Percentiles rank a stretch among this genome's conserved stretches.
Evolutionary conservation across 306 rosid genomes (phyloP).

Genomic region (Castanea mollissima): DNA sequence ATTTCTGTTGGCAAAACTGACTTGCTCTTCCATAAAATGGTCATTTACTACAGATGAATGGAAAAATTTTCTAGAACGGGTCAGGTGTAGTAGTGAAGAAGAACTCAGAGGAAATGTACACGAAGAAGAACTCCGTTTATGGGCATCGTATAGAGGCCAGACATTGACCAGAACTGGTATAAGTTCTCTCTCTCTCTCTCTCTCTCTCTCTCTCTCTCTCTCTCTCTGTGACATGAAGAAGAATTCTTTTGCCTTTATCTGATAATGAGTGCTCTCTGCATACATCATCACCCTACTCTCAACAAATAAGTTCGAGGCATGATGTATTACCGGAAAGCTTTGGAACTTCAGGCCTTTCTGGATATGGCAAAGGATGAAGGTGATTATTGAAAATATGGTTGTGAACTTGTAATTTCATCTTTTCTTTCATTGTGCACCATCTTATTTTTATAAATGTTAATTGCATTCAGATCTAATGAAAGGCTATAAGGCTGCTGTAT

Average conservation of each 20-base stretch:
- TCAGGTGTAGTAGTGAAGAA: constrained; percentile 47
- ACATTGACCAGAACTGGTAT: constrained; percentile 96
- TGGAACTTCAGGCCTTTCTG: constrained; percentile 93
- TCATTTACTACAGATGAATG: constrained; percentile 71
- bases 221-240: neutral
- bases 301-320: constrained; percentile 75
- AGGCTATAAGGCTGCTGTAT: constrained; percentile 93
- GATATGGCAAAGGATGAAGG: too few species aligned
- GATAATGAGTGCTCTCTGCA: constrained; percentile 18
- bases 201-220: neutral
- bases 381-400: neutral
- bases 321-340: constrained; percentile 95
- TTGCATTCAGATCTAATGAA: constrained; percentile 62
- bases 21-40: constrained; percentile 16
- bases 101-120: constrained; percentile 40
- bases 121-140: constrained; percentile 76
- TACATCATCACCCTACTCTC: constrained; percentile 14
- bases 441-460: constrained; percentile 19
- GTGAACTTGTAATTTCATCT: neutral
- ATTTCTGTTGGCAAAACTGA: constrained; percentile 9
- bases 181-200: neutral
- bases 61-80: constrained; percentile 81
- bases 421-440: neutral
- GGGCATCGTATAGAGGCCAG: constrained; percentile 98
- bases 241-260: constrained; percentile 14